phyloP scores from a whole-genome alignment of 495 filamentous ascomycete species.

The Penicilliopsis zonata region DNA sequence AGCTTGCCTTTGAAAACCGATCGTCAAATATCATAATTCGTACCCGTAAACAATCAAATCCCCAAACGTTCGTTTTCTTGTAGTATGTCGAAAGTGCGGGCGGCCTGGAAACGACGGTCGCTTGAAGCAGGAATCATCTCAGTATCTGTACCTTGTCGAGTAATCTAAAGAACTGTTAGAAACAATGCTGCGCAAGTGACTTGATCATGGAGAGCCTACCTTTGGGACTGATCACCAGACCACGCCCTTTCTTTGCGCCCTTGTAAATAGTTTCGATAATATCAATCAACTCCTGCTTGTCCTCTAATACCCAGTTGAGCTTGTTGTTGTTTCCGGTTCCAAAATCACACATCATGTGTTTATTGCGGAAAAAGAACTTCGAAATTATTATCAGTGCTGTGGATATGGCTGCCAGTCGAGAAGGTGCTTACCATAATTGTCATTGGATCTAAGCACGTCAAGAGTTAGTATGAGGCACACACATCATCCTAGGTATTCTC shows the following conservation, averaged over 20 bases:
- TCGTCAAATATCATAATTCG: neutral
- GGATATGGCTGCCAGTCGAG: neutral
- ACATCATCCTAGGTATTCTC: too few relatives aligned
- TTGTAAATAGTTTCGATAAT: constrained; percentile 97
- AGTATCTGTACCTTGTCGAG: constrained; percentile 76
- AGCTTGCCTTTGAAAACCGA: constrained; percentile 1
- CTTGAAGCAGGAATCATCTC: too few relatives aligned
- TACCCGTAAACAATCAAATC: too few relatives aligned
- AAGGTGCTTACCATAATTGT: constrained; percentile 44
- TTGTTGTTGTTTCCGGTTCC: constrained; percentile 99
- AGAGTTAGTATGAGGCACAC: too few relatives aligned
- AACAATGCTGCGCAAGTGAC: too few relatives aligned
- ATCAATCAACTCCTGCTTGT: constrained; percentile 98
- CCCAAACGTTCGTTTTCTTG: too few relatives aligned
- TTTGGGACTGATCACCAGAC: constrained; percentile 93
- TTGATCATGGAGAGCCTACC: too few relatives aligned
- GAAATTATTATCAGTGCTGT: constrained; percentile 20
- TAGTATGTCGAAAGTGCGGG: too few relatives aligned
- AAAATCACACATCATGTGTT: constrained; percentile 98
- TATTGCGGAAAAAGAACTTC: constrained; percentile 89
- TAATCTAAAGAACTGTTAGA: constrained; percentile 43
- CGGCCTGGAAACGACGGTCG: too few relatives aligned
- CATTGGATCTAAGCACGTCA: too few relatives aligned
- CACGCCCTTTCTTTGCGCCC: constrained; percentile 91
- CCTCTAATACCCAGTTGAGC: constrained; percentile 92